Conservation (phyloP, 1,284 basidiomycete species). For the Ustilago xerochloae region DNA sequence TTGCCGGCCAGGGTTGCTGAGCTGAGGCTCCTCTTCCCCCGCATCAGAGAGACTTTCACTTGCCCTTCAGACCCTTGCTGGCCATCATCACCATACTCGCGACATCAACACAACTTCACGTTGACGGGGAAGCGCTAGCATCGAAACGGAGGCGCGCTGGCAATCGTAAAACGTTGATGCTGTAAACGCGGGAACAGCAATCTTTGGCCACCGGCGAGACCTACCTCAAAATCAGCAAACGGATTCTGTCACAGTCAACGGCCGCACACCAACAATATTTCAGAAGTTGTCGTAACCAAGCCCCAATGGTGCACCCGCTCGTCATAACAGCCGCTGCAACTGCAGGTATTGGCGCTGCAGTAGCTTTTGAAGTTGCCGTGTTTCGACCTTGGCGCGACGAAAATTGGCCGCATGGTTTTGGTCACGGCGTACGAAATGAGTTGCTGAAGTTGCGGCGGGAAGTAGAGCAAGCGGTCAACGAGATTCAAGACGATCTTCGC, state of each 20-base stretch:
- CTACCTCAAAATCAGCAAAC: background rate
- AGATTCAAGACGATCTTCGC: conserved; percentile 30
- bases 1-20: background rate
- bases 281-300: background rate
- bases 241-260: background rate
- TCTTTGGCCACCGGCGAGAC: conserved; percentile 1
- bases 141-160: background rate
- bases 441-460: conserved; percentile 39
- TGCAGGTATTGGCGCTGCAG: conserved; percentile 48
- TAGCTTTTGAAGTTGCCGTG: conserved; percentile 55
- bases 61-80: background rate
- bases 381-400: conserved; percentile 58
- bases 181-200: background rate
- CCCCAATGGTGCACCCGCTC: conserved; percentile 51
- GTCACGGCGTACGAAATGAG: conserved; percentile 41
- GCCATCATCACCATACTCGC: background rate
- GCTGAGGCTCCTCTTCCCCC: background rate
- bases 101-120: background rate
- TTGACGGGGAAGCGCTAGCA: no score
- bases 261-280: background rate
- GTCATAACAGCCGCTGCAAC: conserved; percentile 52
- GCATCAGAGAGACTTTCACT: background rate
- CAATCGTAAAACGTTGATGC: background rate
- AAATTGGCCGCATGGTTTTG: conserved; percentile 54
- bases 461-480: conserved; percentile 36